Base-by-base conservation (phyloP, 2,329 filamentous ascomycete genomes). In the Colletotrichum sojae region DNA sequence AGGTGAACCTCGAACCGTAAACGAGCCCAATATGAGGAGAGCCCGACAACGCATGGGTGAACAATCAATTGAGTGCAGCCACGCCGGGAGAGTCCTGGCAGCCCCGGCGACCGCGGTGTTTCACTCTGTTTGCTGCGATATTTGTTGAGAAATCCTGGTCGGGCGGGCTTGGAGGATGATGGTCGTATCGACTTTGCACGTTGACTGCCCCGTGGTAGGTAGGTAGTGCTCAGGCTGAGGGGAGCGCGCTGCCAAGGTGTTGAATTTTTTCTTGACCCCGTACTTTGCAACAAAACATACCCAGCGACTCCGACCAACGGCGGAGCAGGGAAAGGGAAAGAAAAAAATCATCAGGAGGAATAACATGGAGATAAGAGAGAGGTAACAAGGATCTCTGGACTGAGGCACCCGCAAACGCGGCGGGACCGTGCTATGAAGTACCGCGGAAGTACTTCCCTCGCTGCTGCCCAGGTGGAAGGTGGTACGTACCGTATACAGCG, bases 371-470 rank as follows among this genome's bases (percentile, higher is more conserved):
- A 36, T 36, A 36, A 36, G 31, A 36, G 27, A 36, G 31, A 36
- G 31, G 31, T 10, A 36, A 36, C 31, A 36, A 36, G 31, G 31
- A 10, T 12, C 8, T 12, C 8, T 46, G 59, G 20, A 20, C 9
- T 4, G 31, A 36, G 31, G 31, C 31, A 36, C 31, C 31, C 31
- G 31, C 31, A 36, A 36, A 6, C 31, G 31, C 31, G 25, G 25
- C 58, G 59, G 59, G 53, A 25, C 53, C 53, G 46, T 64, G 53
- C 65, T n/a, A 10, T 36, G 48, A 68, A 49, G 65, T 69, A 69
- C 43, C 55, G 22, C 48, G 49, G 31, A 69, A 66, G 66, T 69
- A 66, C 36, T 43, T 53, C 20, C 43, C 18, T 31, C 51, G 12
- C 43, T 6, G 18, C 4, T 22, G 18, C 46, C n/a, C 20, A 4